Evolutionary conservation across 805 yeast genomes (phyloP), one percentile per base, ranked within the genome.

Genomic region (Wickerhamomyces queroliae): DNA sequence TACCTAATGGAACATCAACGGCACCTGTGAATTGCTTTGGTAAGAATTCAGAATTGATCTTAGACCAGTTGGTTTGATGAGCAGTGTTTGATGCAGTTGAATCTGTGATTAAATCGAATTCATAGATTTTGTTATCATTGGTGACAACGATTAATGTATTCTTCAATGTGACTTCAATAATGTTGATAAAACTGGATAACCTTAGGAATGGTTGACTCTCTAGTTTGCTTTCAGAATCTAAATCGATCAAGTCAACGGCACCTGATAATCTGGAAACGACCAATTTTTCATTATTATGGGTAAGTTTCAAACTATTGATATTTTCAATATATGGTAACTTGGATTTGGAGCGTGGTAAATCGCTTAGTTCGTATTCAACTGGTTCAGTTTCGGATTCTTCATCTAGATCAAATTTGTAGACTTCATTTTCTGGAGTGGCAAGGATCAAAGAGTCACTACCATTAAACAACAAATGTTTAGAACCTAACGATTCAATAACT

Each of bases 21-120:
- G 74, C 64, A 3, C 66, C 58, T 15, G 70, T 55, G 45, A 83
- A 79, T 44, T 78, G 77, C 27, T 66, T 66, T 2, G 98, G 97
- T 47, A 89, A 61, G 41, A 74, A 69, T 38, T 84, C 93, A 15
- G 87, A 73, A 59, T 88, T 88, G 38, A 72, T 64, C 46, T 78
- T 76, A 10, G 95, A 82, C 99, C 98, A 91, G 9, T 70, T 54
- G 0, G 96, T 82, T 47, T 78, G 67, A 35, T 47, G 66, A 34
- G 46, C 40, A n/a, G 36, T 33, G 15, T 32, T 18, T 42, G 7
- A 21, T 7, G 35, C 42, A 11, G 28, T 10, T 6, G 22, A 30
- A 7, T 30, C 33, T 8, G 9, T n/a, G 9, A 40, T 45, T 15
- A 70, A 48, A 37, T 74, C 70, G 50, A 87, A 81, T 62, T 89